These are phyloP conservation scores for Chlamydomonas reinhardtii DNA, from an alignment of 163 green algal genomes.

Conservation along the genomic window DNA sequence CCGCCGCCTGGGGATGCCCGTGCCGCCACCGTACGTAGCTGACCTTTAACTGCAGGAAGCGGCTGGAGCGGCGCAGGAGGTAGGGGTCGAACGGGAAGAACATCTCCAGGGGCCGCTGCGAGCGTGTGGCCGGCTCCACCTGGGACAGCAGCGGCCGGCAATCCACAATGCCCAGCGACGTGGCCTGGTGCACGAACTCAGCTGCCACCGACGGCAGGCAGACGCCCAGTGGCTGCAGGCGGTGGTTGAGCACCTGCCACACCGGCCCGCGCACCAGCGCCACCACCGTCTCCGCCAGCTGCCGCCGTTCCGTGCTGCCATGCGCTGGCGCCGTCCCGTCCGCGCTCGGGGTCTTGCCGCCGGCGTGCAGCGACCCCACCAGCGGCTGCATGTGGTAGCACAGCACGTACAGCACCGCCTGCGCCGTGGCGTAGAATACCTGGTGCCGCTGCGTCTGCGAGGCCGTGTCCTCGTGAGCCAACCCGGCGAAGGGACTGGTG, in stretches of 20 bases:
- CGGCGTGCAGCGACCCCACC: conserved; percentile 44
- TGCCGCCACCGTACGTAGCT: conserved; percentile 65
- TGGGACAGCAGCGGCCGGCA: conserved; percentile 40
- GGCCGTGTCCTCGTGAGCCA: neutral
- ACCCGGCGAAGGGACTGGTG: neutral
- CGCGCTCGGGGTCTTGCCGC: neutral
- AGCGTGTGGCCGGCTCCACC: conserved; percentile 7
- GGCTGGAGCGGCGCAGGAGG: conserved; percentile 83
- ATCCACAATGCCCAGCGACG: conserved; percentile 60
- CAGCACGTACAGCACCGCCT: conserved; percentile 90
- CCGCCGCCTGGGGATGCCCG: conserved; percentile 43
- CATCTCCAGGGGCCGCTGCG: conserved; percentile 62
- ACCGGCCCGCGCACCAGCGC: conserved; percentile 59
- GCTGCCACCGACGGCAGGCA: conserved; percentile 78
- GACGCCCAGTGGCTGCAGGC: conserved; percentile 75
- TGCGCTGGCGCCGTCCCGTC: neutral
- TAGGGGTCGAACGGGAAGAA: conserved; percentile 98
- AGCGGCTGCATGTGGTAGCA: conserved; percentile 92
- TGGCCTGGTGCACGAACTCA: conserved; percentile 84
- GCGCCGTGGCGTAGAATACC: conserved; percentile 81
- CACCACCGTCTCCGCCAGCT: conserved; percentile 29
- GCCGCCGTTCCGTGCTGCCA: neutral
- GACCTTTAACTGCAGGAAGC: conserved; percentile 65
- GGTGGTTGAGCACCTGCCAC: conserved; percentile 63
- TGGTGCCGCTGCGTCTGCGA: conserved; percentile 59